Evolutionary conservation across 129 eudicot species (phyloP).

Genomic region (Flaveria trinervia): DNA sequence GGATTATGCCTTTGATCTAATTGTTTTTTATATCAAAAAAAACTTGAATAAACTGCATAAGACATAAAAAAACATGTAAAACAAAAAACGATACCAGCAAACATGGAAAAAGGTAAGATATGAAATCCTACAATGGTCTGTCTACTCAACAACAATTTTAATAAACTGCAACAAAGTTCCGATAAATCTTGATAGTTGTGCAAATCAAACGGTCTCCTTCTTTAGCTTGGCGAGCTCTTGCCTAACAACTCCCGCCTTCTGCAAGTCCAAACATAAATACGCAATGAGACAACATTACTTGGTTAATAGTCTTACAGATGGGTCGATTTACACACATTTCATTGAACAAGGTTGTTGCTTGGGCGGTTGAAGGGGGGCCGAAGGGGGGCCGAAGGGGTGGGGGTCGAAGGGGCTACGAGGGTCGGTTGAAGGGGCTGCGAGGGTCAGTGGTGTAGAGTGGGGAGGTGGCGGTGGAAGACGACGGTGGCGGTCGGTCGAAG

Average conservation of each 20-base stretch:
- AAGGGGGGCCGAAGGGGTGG: no score
- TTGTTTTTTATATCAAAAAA: no score
- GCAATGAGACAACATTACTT: background rate
- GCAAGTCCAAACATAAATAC: constrained; percentile 30
- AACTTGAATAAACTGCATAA: background rate
- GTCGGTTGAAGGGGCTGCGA: no score
- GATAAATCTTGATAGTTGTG: constrained; percentile 22
- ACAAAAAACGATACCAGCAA: background rate
- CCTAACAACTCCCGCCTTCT: constrained; percentile 73
- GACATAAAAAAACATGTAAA: background rate
- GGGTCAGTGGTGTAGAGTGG: no score
- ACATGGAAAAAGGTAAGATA: background rate
- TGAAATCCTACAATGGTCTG: background rate
- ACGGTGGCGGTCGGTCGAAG: no score
- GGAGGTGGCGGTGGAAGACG: no score
- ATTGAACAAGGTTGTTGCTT: no score
- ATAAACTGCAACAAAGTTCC: constrained; percentile 20
- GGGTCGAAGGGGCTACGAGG: no score
- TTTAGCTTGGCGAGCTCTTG: constrained; percentile 81
- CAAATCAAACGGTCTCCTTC: constrained; percentile 47
- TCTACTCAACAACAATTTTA: background rate
- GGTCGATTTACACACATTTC: no score
- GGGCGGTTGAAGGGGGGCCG: no score
- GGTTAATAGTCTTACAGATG: background rate
- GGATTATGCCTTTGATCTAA: no score